Evolutionary conservation across 805 yeast species (phyloP), one percentile per base, ranked within the genome.

Genomic region (Yarrowia porcina): DNA sequence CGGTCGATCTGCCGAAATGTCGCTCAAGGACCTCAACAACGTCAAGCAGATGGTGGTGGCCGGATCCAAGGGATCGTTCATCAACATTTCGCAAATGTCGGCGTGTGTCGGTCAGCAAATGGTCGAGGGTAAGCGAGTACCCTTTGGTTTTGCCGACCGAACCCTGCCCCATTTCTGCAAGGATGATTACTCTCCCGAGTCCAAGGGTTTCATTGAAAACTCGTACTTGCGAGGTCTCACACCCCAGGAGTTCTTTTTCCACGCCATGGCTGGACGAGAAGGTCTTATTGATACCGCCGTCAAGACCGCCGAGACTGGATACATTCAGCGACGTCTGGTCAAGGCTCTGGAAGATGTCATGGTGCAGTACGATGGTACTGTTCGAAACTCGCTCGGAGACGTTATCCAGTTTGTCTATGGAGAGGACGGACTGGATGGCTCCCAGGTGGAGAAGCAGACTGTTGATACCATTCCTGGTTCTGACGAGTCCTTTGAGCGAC

Each of bases 221-320:
- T 94, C 99, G 13, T 94, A 94, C 73, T 81, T 93, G 73, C 86
- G 98, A 80, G 99, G 99, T 38, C 82, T 94, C 71, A 92, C 99
- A 6, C 99, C 99, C 33, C 98, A 94, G 76, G 99, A 94, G 76
- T 94, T 94, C 76, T 92, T 94, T 75, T 94, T 94, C 87, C 99
- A 94, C 75, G 97, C 98, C 61, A 94, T 94, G 97, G 98, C 99
- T 73, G 99, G 99, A 80, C 90, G 99, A 83, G 99, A 94, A 80
- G 99, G 99, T 82, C 82, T 94, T 74, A 96, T 94, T 74, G 99
- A 94, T 82, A 94, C 99, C 63, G 99, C 99, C 15, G 99, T 94
- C 54, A 94, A 94, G 76, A 94, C 99, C 42, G 98, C 99, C 2
- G 98, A 93, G 78, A 92, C 98, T 27, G 98, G 98, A 79, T 93